These are phyloP conservation scores for Metschnikowia santaceciliae DNA, from an alignment of 805 yeast genomes.

Conservation along the genomic window DNA sequence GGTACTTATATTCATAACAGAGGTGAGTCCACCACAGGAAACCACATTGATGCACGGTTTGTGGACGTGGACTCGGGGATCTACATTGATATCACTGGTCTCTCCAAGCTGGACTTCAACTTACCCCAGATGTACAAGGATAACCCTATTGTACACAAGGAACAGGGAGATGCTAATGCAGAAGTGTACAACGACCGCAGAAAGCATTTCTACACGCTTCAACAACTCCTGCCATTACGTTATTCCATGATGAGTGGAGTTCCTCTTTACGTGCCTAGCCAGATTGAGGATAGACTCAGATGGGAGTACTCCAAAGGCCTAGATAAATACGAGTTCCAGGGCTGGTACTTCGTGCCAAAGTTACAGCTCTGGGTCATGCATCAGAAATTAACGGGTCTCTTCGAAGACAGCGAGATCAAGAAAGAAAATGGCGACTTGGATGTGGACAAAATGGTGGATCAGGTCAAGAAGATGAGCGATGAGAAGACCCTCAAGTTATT, in stretches of 20 bases:
- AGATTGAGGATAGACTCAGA: constrained; percentile 15
- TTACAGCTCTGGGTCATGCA: constrained; percentile 20
- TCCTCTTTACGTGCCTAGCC: constrained; percentile 17
- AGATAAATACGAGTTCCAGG: constrained; percentile 7
- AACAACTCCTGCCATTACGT: constrained; percentile 19
- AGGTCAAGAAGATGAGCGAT: constrained; percentile 23
- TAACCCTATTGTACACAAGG: constrained; percentile 12
- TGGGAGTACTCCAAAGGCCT: constrained; percentile 20
- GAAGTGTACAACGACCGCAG: constrained; percentile 19
- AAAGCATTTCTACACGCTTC: constrained; percentile 17
- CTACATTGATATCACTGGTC: constrained; percentile 18
- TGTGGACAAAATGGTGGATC: constrained; percentile 13
- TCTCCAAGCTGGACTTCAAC: constrained; percentile 11
- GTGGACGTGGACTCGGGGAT: constrained; percentile 17
- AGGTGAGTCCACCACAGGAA: constrained; percentile 11
- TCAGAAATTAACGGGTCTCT: constrained; percentile 10
- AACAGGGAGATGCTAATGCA: constrained; percentile 6
- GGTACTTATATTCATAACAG: constrained; percentile 19
- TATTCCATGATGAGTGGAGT: constrained; percentile 18
- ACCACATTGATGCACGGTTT: constrained; percentile 17
- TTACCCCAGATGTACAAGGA: constrained; percentile 13
- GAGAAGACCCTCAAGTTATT: constrained; percentile 21
- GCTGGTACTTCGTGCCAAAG: constrained; percentile 17
- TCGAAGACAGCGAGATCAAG: constrained; percentile 7
- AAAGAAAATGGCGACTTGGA: constrained; percentile 2